These are phyloP conservation scores for Fusarium robinianum DNA, from an alignment of 2,329 filamentous ascomycete species.

Conservation along the genomic window DNA sequence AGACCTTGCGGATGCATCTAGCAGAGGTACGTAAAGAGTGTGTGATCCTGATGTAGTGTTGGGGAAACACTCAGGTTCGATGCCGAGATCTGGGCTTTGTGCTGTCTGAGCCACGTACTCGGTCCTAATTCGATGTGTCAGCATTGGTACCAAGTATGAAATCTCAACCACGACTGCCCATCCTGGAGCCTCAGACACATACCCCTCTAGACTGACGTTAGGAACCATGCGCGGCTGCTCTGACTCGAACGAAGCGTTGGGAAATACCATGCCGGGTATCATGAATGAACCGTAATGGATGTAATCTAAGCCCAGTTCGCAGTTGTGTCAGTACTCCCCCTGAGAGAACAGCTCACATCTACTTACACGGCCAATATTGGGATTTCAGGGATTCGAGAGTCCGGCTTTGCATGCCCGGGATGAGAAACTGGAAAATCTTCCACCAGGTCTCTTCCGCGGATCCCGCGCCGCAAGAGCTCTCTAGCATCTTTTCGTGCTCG, in stretches of 20 bases:
- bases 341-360: background rate
- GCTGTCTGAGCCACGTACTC: background rate
- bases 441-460: conserved; percentile 5
- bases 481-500: background rate
- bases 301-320: conserved; percentile 1
- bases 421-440: conserved; percentile 3
- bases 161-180: background rate
- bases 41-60: background rate
- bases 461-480: background rate
- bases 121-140: background rate
- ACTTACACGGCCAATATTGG: conserved; percentile 7
- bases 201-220: background rate
- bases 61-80: background rate
- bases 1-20: background rate
- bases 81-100: background rate
- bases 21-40: background rate
- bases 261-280: background rate
- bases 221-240: background rate
- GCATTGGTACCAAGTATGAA: background rate
- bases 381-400: background rate
- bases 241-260: background rate
- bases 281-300: conserved; percentile 3
- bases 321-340: background rate
- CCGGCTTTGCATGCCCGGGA: conserved; percentile 1
- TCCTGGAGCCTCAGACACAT: background rate